Evolutionary conservation across 441 rosid species (phyloP), one percentile per base, ranked within the genome.

Genomic region (Gossypium gossypioides): DNA sequence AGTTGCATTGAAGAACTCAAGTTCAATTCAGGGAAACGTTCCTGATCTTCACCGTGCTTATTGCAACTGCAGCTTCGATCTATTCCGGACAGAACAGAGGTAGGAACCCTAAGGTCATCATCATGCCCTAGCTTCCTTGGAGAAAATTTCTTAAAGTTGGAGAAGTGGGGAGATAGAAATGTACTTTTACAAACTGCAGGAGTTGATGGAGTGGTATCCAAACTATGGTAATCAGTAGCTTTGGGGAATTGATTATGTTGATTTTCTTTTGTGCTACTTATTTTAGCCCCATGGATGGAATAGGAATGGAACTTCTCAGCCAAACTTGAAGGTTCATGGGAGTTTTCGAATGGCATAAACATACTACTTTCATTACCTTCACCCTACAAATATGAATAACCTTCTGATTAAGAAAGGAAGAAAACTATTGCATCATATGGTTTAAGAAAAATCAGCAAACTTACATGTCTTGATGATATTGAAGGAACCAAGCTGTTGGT

Each of bases 61-160:
- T 54, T 55, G 81, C 58, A 73, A 71, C 76, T 61, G 54, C 24
- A 19, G 67, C 67, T 52, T 29, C 42, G 69, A 64, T 67, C 68
- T 16, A 56, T 64, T 69, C 77, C 86, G 9, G 81, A 78, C 46
- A 19, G 72, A 55, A 51, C 65, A 74, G 75, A 80, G 48, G 70
- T 3, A 56, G 83, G 84, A 84, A 70, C 73, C 32, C 81, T 74
- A 58, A 78, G 77, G 75, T 80, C 81, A 67, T 77, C 87, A 72
- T 79, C 79, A 27, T 74, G 73, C 27, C 80, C 80, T 64, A 70
- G 72, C 73, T 73, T 81, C 81, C 82, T 82, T 42, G 42, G 50
- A 3, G 79, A 74, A 25, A 78, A 65, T 67, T 75, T 80, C 75
- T 74, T 80, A 15, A 78, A 77, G 79, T 80, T 68, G 3, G 86